Base-by-base conservation (phyloP, 2,329 filamentous ascomycete species). In the Fusarium anguioides region DNA sequence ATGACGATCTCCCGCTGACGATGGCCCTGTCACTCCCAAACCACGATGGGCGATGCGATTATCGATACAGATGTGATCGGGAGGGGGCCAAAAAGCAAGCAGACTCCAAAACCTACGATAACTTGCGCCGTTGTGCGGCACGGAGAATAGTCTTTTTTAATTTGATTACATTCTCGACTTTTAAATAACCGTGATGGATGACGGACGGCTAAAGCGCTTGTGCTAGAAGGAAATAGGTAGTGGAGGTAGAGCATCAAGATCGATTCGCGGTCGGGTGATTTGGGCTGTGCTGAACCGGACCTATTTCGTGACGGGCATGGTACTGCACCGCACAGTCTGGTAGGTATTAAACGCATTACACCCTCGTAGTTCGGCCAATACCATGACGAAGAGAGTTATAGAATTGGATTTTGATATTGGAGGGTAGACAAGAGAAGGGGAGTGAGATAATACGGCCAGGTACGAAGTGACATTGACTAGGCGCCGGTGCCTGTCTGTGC, bases 1-100 rank as follows among this genome's bases (percentile, higher is more conserved):
- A 27, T 27, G 68, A 60, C 68, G 69, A 71, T 71, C 69, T 71
- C 69, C 69, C 68, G 69, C 60, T 68, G 63, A 65, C 63, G 65
- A 70, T 58, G 58, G 55, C 44, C 56, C 57, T 48, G 50, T 36
- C 44, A 47, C 31, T 55, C 44, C 20, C 33, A 41, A 53, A n/a
- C n/a, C 31, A 53, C 33, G 47, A 66, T 44, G n/a, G n/a, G 41
- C 60, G 66, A 66, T 42, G 46, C 60, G 66, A 66, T 69, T 59
- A 47, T 60, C 61, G 59, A 64, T 64, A 55, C 50, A n/a, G 64
- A 69, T 69, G 51, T 51, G 44, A 42, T 54, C 17, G n/a, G n/a
- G n/a, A n/a, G n/a, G n/a, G n/a, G n/a, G n/a, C n/a, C n/a, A n/a
- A n/a, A n/a, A n/a, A n/a, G n/a, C n/a, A n/a, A n/a, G n/a, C n/a